These are phyloP conservation scores for Phytopythium boreale DNA, from an alignment of 352 stramenopile species.

Conservation along the genomic window DNA sequence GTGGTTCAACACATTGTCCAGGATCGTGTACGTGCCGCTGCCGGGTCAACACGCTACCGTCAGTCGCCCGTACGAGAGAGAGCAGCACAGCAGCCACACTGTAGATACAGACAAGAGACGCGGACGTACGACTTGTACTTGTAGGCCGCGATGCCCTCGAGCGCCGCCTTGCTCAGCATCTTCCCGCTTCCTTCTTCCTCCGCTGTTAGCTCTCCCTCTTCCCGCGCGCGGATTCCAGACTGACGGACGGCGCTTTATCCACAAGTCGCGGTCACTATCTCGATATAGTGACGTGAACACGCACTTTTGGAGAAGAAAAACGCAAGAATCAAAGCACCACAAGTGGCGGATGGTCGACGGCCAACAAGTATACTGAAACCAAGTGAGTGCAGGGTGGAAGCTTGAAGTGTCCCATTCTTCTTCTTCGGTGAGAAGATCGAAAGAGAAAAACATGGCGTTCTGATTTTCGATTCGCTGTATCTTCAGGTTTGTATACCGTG, in stretches of 20 bases:
- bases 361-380: not conserved
- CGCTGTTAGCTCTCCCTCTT: not conserved
- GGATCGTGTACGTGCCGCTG: conserved; percentile 83
- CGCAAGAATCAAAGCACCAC: too few relatives aligned
- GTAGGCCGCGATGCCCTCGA: conserved; percentile 82
- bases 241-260: not conserved
- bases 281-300: conserved; percentile 5
- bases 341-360: not conserved
- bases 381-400: too few relatives aligned
- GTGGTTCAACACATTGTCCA: conserved; percentile 87
- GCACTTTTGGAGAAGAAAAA: not conserved
- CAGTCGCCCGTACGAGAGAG: too few relatives aligned
- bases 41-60: too few relatives aligned
- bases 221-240: conserved; percentile 1
- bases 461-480: too few relatives aligned
- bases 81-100: not conserved
- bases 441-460: too few relatives aligned
- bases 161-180: conserved; percentile 72
- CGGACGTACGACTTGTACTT: conserved; percentile 77
- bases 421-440: not conserved
- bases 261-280: not conserved
- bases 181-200: conserved; percentile 1
- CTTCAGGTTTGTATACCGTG: too few relatives aligned
- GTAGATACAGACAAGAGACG: not conserved
- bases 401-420: conserved; percentile 4